Evolutionary conservation across 352 stramenopile species (phyloP).

Genomic region (Peronospora destructor): DNA sequence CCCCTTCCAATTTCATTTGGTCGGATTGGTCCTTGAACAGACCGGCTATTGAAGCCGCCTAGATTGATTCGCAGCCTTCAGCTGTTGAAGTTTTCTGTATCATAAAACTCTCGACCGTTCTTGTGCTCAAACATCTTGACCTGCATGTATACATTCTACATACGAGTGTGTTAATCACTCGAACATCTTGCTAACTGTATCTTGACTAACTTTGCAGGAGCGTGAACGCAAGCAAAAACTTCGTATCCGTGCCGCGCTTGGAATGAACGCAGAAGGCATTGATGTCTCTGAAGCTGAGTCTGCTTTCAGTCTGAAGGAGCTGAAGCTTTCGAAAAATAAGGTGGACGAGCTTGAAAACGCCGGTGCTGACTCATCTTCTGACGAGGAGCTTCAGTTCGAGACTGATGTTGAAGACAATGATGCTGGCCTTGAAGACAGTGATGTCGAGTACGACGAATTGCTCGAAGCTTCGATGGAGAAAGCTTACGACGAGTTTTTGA

Average conservation of each 20-base stretch:
- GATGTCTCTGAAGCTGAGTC: slow-evolving; percentile 75
- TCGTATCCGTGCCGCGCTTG: slow-evolving; percentile 66
- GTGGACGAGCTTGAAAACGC: slow-evolving; percentile 75
- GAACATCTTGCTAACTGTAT: slow-evolving; percentile 9
- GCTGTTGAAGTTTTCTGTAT: slow-evolving; percentile 74
- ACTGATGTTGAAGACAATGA: slow-evolving; percentile 32
- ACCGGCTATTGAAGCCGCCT: slow-evolving; percentile 88
- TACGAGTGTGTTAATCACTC: background rate
- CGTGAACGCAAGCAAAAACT: slow-evolving; percentile 83
- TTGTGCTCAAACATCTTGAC: slow-evolving; percentile 80
- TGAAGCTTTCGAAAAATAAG: slow-evolving; percentile 72
- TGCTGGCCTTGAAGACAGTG: slow-evolving; percentile 38
- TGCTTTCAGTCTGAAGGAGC: slow-evolving; percentile 72
- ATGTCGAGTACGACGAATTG: slow-evolving; percentile 74
- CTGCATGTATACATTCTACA: slow-evolving; percentile 15
- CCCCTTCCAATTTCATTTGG: slow-evolving; percentile 72
- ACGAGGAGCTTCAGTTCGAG: slow-evolving; percentile 39
- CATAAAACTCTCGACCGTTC: slow-evolving; percentile 81
- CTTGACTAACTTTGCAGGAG: slow-evolving; percentile 36
- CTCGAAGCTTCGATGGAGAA: slow-evolving; percentile 83
- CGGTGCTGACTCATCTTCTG: slow-evolving; percentile 30
- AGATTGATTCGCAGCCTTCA: slow-evolving; percentile 86
- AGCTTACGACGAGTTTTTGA: slow-evolving; percentile 77
- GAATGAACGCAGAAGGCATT: slow-evolving; percentile 80
- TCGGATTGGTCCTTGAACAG: slow-evolving; percentile 88